Base-by-base conservation (phyloP, 129 eudicot genomes). In the Oenanthe sinensis region DNA sequence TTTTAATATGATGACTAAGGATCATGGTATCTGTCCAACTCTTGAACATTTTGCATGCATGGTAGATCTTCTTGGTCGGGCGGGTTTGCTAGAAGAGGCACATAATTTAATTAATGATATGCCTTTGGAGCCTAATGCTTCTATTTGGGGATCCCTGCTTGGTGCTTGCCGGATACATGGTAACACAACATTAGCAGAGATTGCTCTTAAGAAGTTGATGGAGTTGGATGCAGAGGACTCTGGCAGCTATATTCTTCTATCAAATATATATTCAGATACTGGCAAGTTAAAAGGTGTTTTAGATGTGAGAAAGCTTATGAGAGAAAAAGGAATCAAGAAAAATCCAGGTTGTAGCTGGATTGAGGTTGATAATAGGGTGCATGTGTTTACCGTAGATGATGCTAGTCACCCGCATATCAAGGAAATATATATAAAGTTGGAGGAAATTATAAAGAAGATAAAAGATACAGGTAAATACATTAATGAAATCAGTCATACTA, bases 271-370 rank as follows among this genome's bases (percentile, higher is more conserved):
- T 62, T 54, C 85, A 4, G 89, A 84, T 77, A 84, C 81, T 14
- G 92, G 92, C 10, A 78, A 84, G 58, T 63, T 77, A 75, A 87
- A 88, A 40, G 78, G 80, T 76, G 86, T 79, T 47, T 77, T 83
- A 22, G 75, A 86, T 50, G 83, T 86, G 45, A 82, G 92, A 71
- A 80, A 74, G 28, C 24, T 81, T 19, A 88, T 88, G 89, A 88
- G 83, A 75, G 92, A 86, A 2, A 86, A 82, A 69, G 88, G 88
- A 71, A 80, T 88, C 71, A 47, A 79, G 65, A 88, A 88, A 76
- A 79, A 81, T 80, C 87, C 89, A 0, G 89, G 91, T 47, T 87
- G 91, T 75, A 88, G 91, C 79, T 88, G 91, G 91, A 85, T 85
- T 48, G 91, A 85, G 60, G 87, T 79, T 50, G 85, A 87, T 81